Base-by-base conservation (phyloP, 495 filamentous ascomycete species). In the Penicillium samsonianum region DNA sequence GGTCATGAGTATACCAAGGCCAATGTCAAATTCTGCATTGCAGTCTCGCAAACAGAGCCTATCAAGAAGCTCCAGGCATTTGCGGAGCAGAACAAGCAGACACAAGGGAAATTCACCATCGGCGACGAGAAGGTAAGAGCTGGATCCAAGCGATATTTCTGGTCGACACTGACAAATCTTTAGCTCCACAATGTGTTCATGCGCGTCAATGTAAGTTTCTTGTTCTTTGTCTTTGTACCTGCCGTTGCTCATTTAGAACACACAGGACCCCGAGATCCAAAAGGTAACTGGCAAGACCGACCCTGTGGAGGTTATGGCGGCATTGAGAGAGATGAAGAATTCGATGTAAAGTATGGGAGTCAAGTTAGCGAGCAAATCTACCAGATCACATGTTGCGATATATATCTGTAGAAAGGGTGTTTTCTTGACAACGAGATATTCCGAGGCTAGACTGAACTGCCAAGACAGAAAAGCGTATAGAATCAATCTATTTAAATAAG, bases 181-280 rank as follows among this genome's bases (percentile, higher is more conserved):
- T 65, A 95, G 92, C 73, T 91, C 70, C 92, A 98, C 70, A 98
- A 98, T 69, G 92, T 97, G 3, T 98, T 98, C 65, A 98, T 98
- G 94, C 82, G 86, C 55, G 82, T 94, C 53, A 79, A 90, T 68
- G 91, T 91, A 75, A 80, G 85, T 78, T 25, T 7, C 14, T 20
- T 9, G 3, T 17, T 19, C 35, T n/a, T 23, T 9, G 8, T 19
- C 22, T 22, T 50, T 23, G 10, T 8, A 30, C n/a, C 2, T 7
- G 0, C 33, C 17, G n/a, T 57, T 45, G 20, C 49, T 61, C 35
- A 43, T 37, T 16, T 26, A 1, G 48, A 38, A 28, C 53, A 17
- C 40, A 22, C 30, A 93, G 89, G 92, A 98, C 65, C 89, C 90
- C 7, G 82, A 80, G 59, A 86, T 98, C 56, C 90, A 93, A 70